phyloP scores from a whole-genome alignment of 2,329 filamentous ascomycete species.

The Magnaporthiopsis rhizophila region DNA sequence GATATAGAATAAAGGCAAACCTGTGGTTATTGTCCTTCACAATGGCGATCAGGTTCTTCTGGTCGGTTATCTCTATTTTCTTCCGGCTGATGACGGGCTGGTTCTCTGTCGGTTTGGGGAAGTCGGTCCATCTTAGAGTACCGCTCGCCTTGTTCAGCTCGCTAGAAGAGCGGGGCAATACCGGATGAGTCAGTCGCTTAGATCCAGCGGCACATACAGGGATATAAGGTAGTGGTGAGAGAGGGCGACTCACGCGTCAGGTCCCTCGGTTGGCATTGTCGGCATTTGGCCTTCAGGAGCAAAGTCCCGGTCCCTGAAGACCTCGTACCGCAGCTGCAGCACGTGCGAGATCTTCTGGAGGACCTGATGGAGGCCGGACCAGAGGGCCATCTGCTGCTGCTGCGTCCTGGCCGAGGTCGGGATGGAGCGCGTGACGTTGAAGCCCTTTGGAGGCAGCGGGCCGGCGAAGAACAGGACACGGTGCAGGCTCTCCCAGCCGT shows the following conservation, averaged over 20 bases:
- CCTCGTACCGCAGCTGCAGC: conserved; percentile 46
- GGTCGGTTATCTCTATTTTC: conserved; percentile 47
- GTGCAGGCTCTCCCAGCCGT: conserved; percentile 38
- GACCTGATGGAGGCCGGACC: conserved; percentile 47
- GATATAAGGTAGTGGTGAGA: not conserved
- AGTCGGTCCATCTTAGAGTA: conserved; percentile 49
- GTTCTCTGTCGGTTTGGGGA: conserved; percentile 47
- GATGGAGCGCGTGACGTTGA: conserved; percentile 30
- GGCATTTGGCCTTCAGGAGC: conserved; percentile 2
- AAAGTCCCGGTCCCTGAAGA: conserved; percentile 40
- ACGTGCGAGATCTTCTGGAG: conserved; percentile 49
- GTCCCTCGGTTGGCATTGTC: conserved; percentile 19
- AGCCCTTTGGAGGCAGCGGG: conserved; percentile 32
- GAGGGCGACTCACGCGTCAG: conserved; percentile 2
- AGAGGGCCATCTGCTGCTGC: conserved; percentile 22
- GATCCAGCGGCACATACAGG: not conserved
- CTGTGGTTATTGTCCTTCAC: conserved; percentile 44
- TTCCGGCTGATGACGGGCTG: conserved; percentile 44
- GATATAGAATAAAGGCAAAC: conserved; percentile 25
- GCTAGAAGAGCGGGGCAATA: not conserved
- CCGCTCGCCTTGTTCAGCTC: conserved; percentile 34
- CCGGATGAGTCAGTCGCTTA: not conserved
- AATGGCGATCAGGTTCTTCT: conserved; percentile 37
- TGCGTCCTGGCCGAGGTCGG: conserved; percentile 12
- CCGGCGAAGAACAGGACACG: conserved; percentile 48